Evolutionary conservation across 331 rosid species (phyloP).

Genomic region (Pyracantha coccinea): DNA sequence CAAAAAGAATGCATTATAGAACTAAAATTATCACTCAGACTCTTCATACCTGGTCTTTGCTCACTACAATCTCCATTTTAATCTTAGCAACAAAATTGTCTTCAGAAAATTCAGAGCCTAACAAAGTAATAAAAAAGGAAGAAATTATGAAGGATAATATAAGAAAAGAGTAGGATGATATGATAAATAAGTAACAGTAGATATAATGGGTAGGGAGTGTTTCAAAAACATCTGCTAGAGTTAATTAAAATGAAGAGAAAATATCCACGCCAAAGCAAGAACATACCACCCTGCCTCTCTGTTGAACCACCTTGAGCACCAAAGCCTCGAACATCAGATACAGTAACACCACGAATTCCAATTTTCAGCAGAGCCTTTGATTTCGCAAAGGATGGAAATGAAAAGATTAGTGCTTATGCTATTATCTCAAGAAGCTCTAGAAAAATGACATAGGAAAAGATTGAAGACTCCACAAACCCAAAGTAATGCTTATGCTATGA

Average conservation of each 20-base stretch:
- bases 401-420: slow-evolving; percentile 2
- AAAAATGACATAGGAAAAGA: not conserved
- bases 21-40: slow-evolving; percentile 1
- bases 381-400: not conserved
- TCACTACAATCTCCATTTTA: slow-evolving; percentile 88
- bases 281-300: slow-evolving; percentile 94
- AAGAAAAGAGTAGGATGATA: not conserved
- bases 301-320: slow-evolving; percentile 94
- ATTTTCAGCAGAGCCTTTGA: slow-evolving; percentile 71
- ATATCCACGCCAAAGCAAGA: not conserved
- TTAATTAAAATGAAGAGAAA: not conserved
- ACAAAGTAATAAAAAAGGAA: not conserved
- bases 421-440: not conserved
- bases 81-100: slow-evolving; percentile 85
- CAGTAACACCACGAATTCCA: slow-evolving; percentile 88
- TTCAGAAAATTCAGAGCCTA: slow-evolving; percentile 86
- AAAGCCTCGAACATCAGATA: slow-evolving; percentile 83
- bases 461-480: not conserved
- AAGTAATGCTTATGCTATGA: not conserved
- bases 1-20: not conserved
- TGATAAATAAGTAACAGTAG: not conserved
- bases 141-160: not conserved
- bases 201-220: not conserved
- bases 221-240: not conserved
- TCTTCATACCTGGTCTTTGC: slow-evolving; percentile 62